These are phyloP conservation scores for Podospora anserina DNA, from an alignment of 495 filamentous ascomycete species.

Conservation along the genomic window DNA sequence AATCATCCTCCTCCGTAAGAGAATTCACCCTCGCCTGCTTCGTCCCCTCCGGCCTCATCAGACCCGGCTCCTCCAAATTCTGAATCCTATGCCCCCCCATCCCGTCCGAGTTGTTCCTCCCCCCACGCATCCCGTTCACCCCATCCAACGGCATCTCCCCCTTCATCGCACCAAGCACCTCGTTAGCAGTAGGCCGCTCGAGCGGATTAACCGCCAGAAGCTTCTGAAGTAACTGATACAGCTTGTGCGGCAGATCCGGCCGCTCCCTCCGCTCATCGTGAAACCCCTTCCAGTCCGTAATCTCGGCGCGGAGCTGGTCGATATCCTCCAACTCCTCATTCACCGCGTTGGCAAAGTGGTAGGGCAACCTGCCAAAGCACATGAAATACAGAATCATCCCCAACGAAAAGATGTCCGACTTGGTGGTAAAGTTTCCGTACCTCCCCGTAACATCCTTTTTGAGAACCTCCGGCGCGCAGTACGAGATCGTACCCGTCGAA, in stretches of 20 bases:
- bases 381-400: conserved; percentile 99
- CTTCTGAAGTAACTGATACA: conserved; percentile 79
- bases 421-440: conserved; percentile 88
- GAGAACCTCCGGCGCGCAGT: conserved; percentile 93
- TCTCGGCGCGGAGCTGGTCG: conserved; percentile 83
- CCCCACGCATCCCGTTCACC: conserved; percentile 25
- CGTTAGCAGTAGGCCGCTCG: conserved; percentile 77
- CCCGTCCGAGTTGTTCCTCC: conserved; percentile 38
- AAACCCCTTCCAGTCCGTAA: conserved; percentile 82
- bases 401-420: conserved; percentile 93
- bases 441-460: conserved; percentile 64
- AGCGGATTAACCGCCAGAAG: conserved; percentile 75
- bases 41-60: not conserved
- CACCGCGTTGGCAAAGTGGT: conserved; percentile 73
- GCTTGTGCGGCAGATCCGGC: conserved; percentile 77
- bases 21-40: conserved; percentile 38
- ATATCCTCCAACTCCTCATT: conserved; percentile 92
- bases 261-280: conserved; percentile 68
- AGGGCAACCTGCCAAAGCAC: conserved; percentile 89
- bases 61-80: conserved; percentile 43
- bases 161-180: conserved; percentile 79
- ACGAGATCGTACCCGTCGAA: conserved; percentile 93
- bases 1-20: conserved; percentile 27
- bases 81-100: conserved; percentile 49
- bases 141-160: conserved; percentile 52